Base-by-base conservation (phyloP, 2,329 filamentous ascomycete species). In the Emmonsiellopsis sp. region DNA sequence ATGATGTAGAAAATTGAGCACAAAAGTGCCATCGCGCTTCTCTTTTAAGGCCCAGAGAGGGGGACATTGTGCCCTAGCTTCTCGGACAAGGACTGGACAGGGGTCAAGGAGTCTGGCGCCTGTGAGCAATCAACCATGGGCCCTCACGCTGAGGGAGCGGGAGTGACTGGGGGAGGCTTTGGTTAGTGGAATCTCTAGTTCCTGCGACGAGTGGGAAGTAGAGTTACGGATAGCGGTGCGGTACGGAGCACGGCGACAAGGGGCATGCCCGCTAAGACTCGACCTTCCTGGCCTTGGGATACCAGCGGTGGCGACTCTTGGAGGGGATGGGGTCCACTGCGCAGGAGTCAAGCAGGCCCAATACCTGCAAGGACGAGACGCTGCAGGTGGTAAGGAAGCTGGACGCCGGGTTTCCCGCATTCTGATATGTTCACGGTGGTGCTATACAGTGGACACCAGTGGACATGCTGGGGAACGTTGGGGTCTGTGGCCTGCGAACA, bases 191-290 rank as follows among this genome's bases (percentile, higher is more conserved):
- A 37, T 37, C 21, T 27, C 46, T 21, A 40, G 21, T 11, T 49
- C 46, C 46, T 31, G 17, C 21, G 40, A 40, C 40, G 34, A 49
- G 47, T 37, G 13, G 21, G 40, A 40, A 40, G 47, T 34, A 39
- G 36, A 51, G 49, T 51, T 44, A 17, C 42, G 50, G 50, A 44
- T 46, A 52, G 7, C 42, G 50, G 42, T 52, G 42, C 50, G 50
- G 42, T 46, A 52, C 50, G 50, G 42, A 46, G 42, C 32, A 39
- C 50, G 50, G 34, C 21, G 46, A 17, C 37, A 27, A 32, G 44
- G 43, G 45, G 31, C n/a, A 11, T 21, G 10, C 31, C 51, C 39
- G 44, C 39, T 43, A 48, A 40, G 43, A 37, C 27, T 14, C 36
- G 39, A 51, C 49, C 33, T 43, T 21, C n/a, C n/a, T 17, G 17